Percentiles rank a stretch among this genome's conserved stretches.
These are phyloP conservation scores for Cyclostephanos invisitatus DNA, from an alignment of 108 stramenopile species.

Conservation along the genomic window DNA sequence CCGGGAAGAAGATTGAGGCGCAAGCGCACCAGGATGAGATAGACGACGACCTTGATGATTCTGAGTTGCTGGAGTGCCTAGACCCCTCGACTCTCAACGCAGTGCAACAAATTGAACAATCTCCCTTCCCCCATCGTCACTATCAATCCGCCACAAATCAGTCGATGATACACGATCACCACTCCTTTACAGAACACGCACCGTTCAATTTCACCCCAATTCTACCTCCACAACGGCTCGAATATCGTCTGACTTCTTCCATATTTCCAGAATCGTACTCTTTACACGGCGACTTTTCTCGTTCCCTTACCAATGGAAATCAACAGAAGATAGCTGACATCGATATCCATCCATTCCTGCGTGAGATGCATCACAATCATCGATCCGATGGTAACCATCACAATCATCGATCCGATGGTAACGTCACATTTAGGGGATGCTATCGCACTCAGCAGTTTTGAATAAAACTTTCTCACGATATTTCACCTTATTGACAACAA, in stretches of 20 bases:
- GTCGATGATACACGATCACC: not conserved
- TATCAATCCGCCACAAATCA: not conserved
- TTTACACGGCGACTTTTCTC: constrained; percentile 9
- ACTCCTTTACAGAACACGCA: not conserved
- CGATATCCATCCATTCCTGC: not conserved
- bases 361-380: not conserved
- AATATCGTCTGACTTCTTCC: constrained; percentile 7
- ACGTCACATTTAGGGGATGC: not conserved
- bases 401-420: not conserved
- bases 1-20: not conserved
- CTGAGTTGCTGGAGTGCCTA: constrained; percentile 4
- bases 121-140: not conserved
- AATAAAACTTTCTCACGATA: not conserved
- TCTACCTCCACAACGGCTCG: not conserved
- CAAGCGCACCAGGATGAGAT: constrained; percentile 5
- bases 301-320: not conserved
- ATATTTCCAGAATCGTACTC: constrained; percentile 24
- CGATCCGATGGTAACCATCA: not conserved
- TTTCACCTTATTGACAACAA: not conserved
- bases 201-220: constrained; percentile 3
- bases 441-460: constrained; percentile 2
- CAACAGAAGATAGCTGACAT: not conserved
- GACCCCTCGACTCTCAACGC: constrained; percentile 7
- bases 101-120: not conserved
- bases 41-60: constrained; percentile 22